Conservation (phyloP, 2,329 filamentous ascomycete species). For the Talaromyces atroroseus region DNA sequence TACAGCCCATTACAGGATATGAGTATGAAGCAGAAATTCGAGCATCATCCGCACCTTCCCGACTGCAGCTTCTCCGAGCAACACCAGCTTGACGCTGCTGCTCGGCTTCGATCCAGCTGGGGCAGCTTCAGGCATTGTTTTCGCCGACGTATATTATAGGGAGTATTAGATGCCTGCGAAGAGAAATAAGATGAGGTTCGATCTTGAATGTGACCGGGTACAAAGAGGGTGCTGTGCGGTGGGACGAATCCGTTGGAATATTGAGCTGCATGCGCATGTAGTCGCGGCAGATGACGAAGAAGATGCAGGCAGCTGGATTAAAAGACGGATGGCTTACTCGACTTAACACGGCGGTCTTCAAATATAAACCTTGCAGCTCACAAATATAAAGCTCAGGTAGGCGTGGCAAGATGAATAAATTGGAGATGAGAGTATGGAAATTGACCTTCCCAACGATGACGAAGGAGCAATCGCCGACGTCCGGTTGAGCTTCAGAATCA, state of each 20-base stretch:
- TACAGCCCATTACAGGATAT: not conserved
- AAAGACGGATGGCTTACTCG: not conserved
- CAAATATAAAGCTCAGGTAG: not conserved
- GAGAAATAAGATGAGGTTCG: not conserved
- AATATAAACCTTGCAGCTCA: not conserved
- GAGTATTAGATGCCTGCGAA: not conserved
- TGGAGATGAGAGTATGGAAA: not conserved
- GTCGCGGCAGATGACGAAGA: not conserved
- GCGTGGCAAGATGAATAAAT: not conserved
- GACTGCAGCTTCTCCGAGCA: slow-evolving; percentile 94
- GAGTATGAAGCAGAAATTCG: not conserved
- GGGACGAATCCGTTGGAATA: not conserved
- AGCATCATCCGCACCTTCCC: slow-evolving; percentile 68
- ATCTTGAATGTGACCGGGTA: not conserved
- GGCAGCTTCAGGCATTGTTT: slow-evolving; percentile 65
- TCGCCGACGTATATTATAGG: not conserved
- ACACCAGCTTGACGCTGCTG: slow-evolving; percentile 98
- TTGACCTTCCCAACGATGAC: not conserved
- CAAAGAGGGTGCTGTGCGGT: not conserved
- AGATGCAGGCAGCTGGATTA: slow-evolving; percentile 2
- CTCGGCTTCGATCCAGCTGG: slow-evolving; percentile 70
- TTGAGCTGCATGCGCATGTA: not conserved
- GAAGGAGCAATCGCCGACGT: not conserved
- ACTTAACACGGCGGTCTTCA: not conserved
- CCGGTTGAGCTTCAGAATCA: not conserved